phyloP scores from a whole-genome alignment of 2,329 filamentous ascomycete genomes.

The Corynespora cassiicola region DNA sequence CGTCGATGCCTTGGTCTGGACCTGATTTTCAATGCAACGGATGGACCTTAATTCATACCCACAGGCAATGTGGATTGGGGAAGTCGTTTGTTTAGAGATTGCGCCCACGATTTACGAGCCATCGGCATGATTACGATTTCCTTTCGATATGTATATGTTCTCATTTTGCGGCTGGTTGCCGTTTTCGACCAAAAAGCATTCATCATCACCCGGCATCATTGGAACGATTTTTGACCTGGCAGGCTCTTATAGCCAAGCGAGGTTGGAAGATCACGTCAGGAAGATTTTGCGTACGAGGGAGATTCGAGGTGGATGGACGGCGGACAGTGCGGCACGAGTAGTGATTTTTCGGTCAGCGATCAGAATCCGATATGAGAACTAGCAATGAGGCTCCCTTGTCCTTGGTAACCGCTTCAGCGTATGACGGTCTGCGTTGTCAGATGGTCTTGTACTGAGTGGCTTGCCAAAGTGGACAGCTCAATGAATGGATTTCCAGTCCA shows the following conservation, averaged over 20 bases:
- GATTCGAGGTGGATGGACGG: constrained; percentile 37
- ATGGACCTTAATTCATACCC: constrained; percentile 21
- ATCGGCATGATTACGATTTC: constrained; percentile 46
- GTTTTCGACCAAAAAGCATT: constrained; percentile 46
- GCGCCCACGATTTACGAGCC: constrained; percentile 34
- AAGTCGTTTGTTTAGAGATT: constrained; percentile 35
- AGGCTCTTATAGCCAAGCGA: constrained; percentile 39
- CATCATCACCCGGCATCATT: constrained; percentile 44
- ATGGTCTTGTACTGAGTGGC: too few relatives aligned
- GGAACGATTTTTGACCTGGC: constrained; percentile 42
- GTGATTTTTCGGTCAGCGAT: too few relatives aligned
- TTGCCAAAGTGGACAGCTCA: too few relatives aligned
- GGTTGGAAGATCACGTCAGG: constrained; percentile 42
- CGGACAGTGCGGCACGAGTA: too few relatives aligned
- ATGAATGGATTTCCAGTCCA: too few relatives aligned
- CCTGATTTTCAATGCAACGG: constrained; percentile 31
- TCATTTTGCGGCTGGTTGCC: constrained; percentile 47
- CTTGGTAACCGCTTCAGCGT: too few relatives aligned
- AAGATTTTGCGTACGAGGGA: constrained; percentile 42
- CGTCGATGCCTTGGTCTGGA: constrained; percentile 40
- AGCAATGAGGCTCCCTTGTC: too few relatives aligned
- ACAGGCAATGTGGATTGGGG: constrained; percentile 26
- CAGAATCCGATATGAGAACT: too few relatives aligned
- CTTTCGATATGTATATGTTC: constrained; percentile 47
- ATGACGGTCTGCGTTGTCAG: too few relatives aligned